Percentiles rank a stretch among this genome's conserved stretches.
These are phyloP conservation scores for Chrysoporthe puriensis DNA, from an alignment of 2,329 filamentous ascomycete species.

Conservation along the genomic window DNA sequence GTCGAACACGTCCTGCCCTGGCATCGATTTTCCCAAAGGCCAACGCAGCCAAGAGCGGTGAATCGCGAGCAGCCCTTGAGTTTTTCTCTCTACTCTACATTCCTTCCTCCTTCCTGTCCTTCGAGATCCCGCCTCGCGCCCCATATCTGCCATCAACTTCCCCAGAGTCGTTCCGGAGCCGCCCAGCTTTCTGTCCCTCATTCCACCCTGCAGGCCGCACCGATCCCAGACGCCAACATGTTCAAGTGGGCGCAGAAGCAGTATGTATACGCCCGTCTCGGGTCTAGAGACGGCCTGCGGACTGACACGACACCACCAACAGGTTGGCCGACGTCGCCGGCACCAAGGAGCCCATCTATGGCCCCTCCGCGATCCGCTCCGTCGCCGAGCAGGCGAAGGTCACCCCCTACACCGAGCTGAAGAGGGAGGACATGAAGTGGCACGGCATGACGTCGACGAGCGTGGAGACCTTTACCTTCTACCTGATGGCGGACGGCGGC, in stretches of 20 bases:
- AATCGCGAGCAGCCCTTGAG: background rate
- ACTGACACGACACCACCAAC: constrained; percentile 32
- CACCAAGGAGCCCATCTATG: constrained; percentile 96
- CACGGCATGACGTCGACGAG: constrained; percentile 77
- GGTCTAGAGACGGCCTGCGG: background rate
- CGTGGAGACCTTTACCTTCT: constrained; percentile 96
- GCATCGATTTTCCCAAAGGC: constrained; percentile 1
- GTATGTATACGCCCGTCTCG: constrained; percentile 8
- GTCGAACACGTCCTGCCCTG: no score
- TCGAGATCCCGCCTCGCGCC: constrained; percentile 3
- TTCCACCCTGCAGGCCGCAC: background rate
- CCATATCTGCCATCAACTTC: background rate
- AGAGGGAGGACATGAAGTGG: constrained; percentile 83
- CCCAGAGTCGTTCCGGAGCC: constrained; percentile 11
- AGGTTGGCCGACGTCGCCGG: constrained; percentile 82
- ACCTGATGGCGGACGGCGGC: constrained; percentile 80
- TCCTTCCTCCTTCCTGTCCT: background rate
- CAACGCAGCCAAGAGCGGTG: constrained; percentile 12
- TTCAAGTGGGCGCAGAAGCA: constrained; percentile 31
- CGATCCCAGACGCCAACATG: constrained; percentile 21
- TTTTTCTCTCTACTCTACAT: background rate
- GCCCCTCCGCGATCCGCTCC: constrained; percentile 81
- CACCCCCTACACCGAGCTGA: constrained; percentile 79
- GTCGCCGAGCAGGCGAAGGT: constrained; percentile 80
- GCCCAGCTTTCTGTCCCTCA: constrained; percentile 1